These are phyloP conservation scores for Berkeleyomyces rouxiae DNA, from an alignment of 2,329 filamentous ascomycete genomes.

Conservation along the genomic window DNA sequence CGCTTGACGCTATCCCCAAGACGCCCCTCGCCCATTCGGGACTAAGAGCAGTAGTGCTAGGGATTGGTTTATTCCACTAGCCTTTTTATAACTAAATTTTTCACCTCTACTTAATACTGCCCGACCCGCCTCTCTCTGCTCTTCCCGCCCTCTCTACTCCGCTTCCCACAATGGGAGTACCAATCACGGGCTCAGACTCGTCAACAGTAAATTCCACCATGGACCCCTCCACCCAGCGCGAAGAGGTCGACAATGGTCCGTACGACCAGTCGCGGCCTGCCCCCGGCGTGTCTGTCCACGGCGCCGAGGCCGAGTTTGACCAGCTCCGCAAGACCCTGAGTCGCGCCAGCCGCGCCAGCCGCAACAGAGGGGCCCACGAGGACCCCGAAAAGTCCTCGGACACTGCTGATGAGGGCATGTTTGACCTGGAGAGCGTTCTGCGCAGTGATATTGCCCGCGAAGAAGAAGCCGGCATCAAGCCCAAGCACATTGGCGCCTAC, in stretches of 20 bases:
- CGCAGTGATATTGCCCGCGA: slow-evolving; percentile 57
- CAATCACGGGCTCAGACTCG: slow-evolving; percentile 7
- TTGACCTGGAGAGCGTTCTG: slow-evolving; percentile 60
- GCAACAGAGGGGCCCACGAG: slow-evolving; percentile 18
- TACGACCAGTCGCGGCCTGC: background rate
- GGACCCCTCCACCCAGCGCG: background rate
- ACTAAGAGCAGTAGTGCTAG: too few relatives aligned
- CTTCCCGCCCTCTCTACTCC: background rate
- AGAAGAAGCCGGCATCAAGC: slow-evolving; percentile 58
- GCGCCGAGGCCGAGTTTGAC: slow-evolving; percentile 54
- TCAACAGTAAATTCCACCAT: slow-evolving; percentile 12
- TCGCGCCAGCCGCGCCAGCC: slow-evolving; percentile 36
- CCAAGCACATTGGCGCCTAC: slow-evolving; percentile 63
- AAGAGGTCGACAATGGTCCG: slow-evolving; percentile 4
- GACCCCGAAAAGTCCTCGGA: slow-evolving; percentile 46
- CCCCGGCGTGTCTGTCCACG: slow-evolving; percentile 44
- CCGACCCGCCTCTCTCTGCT: background rate
- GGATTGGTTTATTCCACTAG: too few relatives aligned
- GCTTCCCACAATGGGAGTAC: slow-evolving; percentile 8
- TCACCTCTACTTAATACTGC: background rate
- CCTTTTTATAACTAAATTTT: background rate
- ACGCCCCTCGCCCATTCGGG: too few relatives aligned
- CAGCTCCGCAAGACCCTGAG: slow-evolving; percentile 47
- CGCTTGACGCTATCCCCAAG: background rate
- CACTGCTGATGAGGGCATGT: slow-evolving; percentile 30